Percentiles rank a stretch among this genome's conserved stretches.
Conservation (phyloP, 129 eudicot genomes). For the Pulicaria dysenterica region DNA sequence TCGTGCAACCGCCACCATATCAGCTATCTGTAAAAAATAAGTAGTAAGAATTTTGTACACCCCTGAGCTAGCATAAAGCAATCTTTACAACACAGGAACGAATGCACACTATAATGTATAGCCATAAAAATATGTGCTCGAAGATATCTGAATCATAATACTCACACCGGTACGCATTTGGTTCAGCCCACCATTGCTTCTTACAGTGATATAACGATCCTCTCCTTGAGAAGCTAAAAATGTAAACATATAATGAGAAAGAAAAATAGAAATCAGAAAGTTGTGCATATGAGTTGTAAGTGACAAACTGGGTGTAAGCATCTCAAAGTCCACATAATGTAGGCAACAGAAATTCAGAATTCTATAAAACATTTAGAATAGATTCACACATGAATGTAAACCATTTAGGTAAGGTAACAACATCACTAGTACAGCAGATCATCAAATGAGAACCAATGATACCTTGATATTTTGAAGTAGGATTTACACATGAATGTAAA, state of each 20-base stretch:
- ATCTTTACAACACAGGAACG: not conserved
- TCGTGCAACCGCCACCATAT: slow-evolving; percentile 92
- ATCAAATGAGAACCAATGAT: slow-evolving; percentile 11
- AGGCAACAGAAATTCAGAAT: no score
- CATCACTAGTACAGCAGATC: not conserved
- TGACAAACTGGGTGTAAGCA: not conserved
- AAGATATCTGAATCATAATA: slow-evolving; percentile 3
- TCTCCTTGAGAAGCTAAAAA: slow-evolving; percentile 57
- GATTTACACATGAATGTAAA: slow-evolving; percentile 69
- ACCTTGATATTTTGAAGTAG: slow-evolving; percentile 82
- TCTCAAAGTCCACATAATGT: not conserved
- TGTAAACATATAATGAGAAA: slow-evolving; percentile 2
- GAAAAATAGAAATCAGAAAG: not conserved
- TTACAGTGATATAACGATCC: slow-evolving; percentile 72
- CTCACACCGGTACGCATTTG: slow-evolving; percentile 98
- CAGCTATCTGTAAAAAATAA: slow-evolving; percentile 67
- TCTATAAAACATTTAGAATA: not conserved
- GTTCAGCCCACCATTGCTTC: slow-evolving; percentile 92
- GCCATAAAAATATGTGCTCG: not conserved
- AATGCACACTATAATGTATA: not conserved
- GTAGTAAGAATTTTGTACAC: slow-evolving; percentile 5
- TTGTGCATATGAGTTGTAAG: not conserved
- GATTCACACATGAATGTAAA: not conserved
- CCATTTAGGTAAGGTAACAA: slow-evolving; percentile 15
- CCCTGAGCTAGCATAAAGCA: not conserved